These are phyloP conservation scores for Aspergillus sclerotiicarbonarius DNA, from an alignment of 495 filamentous ascomycete species.

Conservation along the genomic window DNA sequence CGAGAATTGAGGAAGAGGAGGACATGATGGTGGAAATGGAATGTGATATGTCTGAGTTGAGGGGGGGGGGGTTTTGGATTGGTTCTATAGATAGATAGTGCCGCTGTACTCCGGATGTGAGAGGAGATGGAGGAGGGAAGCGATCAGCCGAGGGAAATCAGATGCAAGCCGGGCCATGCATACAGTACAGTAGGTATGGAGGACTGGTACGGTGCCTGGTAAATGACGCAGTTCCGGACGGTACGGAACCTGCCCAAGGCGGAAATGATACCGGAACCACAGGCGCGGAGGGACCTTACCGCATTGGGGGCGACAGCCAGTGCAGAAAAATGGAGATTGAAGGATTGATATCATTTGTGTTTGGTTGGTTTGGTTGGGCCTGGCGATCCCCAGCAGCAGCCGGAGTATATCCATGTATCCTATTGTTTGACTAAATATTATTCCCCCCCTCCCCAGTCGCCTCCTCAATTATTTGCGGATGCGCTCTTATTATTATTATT, in stretches of 20 bases:
- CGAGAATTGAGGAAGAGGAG: slow-evolving; percentile 4
- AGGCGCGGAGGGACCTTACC: background rate
- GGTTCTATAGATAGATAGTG: background rate
- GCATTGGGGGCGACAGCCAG: background rate
- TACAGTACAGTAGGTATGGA: no score
- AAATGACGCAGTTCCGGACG: no score
- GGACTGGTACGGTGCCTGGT: no score
- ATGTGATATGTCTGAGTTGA: background rate
- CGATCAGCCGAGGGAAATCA: no score
- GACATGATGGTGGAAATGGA: background rate
- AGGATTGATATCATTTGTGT: background rate
- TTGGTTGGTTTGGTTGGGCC: no score
- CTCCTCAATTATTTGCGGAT: background rate
- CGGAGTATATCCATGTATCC: no score
- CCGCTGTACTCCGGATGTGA: no score
- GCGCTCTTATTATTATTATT: background rate
- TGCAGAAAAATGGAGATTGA: background rate
- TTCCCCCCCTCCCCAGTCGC: background rate
- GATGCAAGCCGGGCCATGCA: no score
- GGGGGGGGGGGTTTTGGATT: background rate
- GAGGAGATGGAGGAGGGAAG: no score
- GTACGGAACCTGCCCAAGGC: no score
- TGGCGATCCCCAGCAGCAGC: no score
- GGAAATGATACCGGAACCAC: background rate
- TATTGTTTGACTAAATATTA: no score